phyloP scores from a whole-genome alignment of 768 basidiomycete species.

The Brasilioporus rufonigricans region DNA sequence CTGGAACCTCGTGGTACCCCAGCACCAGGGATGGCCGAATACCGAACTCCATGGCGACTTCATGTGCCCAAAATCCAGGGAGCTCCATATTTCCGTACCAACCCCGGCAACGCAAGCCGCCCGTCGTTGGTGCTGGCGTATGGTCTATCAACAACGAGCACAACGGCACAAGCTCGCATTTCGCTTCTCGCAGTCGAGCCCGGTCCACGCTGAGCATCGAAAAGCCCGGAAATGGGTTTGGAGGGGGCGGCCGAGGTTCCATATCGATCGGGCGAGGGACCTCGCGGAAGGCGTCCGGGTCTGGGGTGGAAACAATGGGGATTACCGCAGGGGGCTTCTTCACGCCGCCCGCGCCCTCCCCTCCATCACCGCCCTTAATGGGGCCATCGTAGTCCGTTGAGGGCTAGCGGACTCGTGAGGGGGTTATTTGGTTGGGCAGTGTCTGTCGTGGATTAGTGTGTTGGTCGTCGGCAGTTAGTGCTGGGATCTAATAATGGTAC shows the following conservation, averaged over 20 bases:
- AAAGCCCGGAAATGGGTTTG: conserved; percentile 25
- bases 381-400: neutral
- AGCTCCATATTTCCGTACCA: conserved; percentile 29
- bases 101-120: conserved; percentile 42
- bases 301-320: conserved; percentile 73
- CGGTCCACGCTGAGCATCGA: conserved; percentile 70
- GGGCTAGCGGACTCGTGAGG: conserved; percentile 1
- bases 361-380: conserved; percentile 27
- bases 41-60: conserved; percentile 26
- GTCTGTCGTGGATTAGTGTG: neutral
- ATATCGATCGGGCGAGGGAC: conserved; percentile 65
- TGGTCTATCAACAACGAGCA: conserved; percentile 36
- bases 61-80: conserved; percentile 12
- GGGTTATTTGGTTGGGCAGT: conserved; percentile 1
- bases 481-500: neutral
- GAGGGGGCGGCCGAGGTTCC: conserved; percentile 46
- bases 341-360: conserved; percentile 43
- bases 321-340: conserved; percentile 82
- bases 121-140: conserved; percentile 16
- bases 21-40: conserved; percentile 10
- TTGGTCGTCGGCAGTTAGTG: too few relatives aligned
- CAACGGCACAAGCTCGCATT: conserved; percentile 24
- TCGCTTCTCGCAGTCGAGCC: conserved; percentile 41
- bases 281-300: conserved; percentile 59
- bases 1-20: conserved; percentile 7